A percentile compares a stretch with the other conserved stretches of the same genome.
Evolutionary conservation across 495 filamentous ascomycete genomes (phyloP).

Genomic region (Diplogelasinospora grovesii): DNA sequence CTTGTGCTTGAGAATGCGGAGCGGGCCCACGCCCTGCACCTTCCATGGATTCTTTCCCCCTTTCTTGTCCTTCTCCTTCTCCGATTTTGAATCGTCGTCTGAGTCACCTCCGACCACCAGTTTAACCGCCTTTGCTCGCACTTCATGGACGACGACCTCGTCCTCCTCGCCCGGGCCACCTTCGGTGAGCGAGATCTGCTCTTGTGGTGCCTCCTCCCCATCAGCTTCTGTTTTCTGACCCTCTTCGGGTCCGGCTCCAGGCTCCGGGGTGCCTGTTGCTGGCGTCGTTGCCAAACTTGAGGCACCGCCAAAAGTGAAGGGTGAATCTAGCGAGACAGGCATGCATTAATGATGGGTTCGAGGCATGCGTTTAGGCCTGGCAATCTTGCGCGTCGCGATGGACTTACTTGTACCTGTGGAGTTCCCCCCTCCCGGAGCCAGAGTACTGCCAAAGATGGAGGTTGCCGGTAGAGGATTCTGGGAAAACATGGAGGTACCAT

Average conservation of each 20-base stretch:
- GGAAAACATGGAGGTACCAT: conserved; percentile 12
- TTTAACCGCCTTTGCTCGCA: conserved; percentile 57
- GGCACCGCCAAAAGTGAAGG: conserved; percentile 40
- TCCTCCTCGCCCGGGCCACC: conserved; percentile 65
- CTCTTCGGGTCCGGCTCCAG: conserved; percentile 47
- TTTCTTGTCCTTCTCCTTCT: conserved; percentile 19
- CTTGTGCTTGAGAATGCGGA: conserved; percentile 63
- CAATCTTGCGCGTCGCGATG: conserved; percentile 2
- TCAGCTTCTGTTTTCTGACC: conserved; percentile 40
- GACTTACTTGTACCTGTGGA: conserved; percentile 39
- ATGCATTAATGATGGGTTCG: conserved; percentile 21
- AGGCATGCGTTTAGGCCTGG: neutral
- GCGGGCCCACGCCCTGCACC: conserved; percentile 54
- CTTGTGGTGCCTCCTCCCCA: conserved; percentile 43
- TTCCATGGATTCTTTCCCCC: conserved; percentile 51
- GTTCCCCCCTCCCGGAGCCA: conserved; percentile 32
- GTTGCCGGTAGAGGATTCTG: conserved; percentile 18
- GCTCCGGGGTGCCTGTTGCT: conserved; percentile 56
- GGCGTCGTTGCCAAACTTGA: conserved; percentile 52
- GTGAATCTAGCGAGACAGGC: conserved; percentile 33
- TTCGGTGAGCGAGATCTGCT: conserved; percentile 57
- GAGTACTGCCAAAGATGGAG: conserved; percentile 22
- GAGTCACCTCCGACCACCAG: conserved; percentile 27
- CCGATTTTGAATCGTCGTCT: conserved; percentile 27
- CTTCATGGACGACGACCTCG: conserved; percentile 57